Base-by-base conservation (phyloP, 352 stramenopile species). In the Pythium rhizo-oryzae region DNA sequence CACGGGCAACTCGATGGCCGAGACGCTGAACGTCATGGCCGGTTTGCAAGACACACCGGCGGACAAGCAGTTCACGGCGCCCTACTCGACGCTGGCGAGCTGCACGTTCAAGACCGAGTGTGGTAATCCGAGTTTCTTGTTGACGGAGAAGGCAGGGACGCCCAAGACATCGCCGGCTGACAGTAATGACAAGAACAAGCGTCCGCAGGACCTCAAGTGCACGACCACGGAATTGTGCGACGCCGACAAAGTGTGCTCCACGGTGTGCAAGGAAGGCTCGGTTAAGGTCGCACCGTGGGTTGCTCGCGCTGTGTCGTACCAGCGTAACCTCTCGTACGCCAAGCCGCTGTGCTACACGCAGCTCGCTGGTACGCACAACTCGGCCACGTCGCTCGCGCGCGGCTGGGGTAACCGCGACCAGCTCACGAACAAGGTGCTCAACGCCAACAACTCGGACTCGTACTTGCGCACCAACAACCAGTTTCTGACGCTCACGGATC, bases 371-470 rank as follows among this genome's bases (percentile, higher is more conserved):
- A 89, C 85, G 11, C 89, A 96, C 72, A 96, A 96, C 69, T 90
- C 78, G 33, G 86, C 75, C 16, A 94, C 85, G 28, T 91, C 82
- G 35, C 58, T 81, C n/a, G 82, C 83, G 0, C 75, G 81, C 59
- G 87, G 85, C 19, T 93, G 90, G 57, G 84, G 84, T 44, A 85
- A 91, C 59, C 82, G 87, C 66, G 85, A 93, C 67, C 87, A 94
- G 65, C 74, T 94, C 12, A 80, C 88, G 44, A 84, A 91, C 64
- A 77, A 73, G 13, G 72, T 81, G 35, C 63, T 93, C 21, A 77
- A 81, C 53, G 75, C 73, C 59, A 85, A 73, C 46, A 85, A 90
- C 44, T 72, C 75, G 25, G 82, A 79, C 63, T 86, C 78, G 33
- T 70, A 65, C 54, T 76, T 93, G 71, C 80, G 81, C 49, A 94